A percentile compares a stretch with the other conserved stretches of the same genome.
phyloP scores from a whole-genome alignment of 257 asterid genomes.

The Coffea canephora region DNA sequence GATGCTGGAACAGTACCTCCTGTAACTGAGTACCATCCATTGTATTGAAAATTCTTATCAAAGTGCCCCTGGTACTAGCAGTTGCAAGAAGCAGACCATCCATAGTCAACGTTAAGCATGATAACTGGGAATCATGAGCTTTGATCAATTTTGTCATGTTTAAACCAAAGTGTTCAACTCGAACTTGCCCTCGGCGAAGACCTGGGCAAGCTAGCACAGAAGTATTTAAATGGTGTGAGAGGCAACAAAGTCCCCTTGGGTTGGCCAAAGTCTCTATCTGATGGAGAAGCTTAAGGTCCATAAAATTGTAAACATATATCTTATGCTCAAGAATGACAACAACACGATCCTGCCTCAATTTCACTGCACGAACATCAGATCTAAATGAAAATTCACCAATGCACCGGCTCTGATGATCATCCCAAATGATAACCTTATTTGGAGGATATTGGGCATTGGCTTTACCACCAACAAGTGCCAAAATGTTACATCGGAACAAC shows the following conservation, averaged over 20 bases:
- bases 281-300: constrained; percentile 89
- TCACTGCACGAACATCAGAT: constrained; percentile 84
- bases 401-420: constrained; percentile 90
- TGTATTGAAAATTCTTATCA: constrained; percentile 90
- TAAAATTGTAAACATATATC: constrained; percentile 79
- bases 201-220: constrained; percentile 90
- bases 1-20: constrained; percentile 55
- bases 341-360: constrained; percentile 78
- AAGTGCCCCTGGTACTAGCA: constrained; percentile 83
- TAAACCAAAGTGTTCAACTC: constrained; percentile 91
- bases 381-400: constrained; percentile 93
- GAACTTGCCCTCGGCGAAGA: constrained; percentile 75
- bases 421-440: constrained; percentile 88
- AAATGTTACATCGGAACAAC: constrained; percentile 84
- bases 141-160: constrained; percentile 66
- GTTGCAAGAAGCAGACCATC: constrained; percentile 97
- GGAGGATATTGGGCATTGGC: constrained; percentile 79
- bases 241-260: constrained; percentile 90
- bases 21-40: constrained; percentile 92
- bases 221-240: constrained; percentile 72
- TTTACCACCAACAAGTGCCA: constrained; percentile 87
- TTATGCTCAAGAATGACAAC: constrained; percentile 88
- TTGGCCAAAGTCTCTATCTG: constrained; percentile 82
- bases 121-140: constrained; percentile 84
- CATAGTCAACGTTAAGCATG: constrained; percentile 78